These are phyloP conservation scores for Hymenoscyphus linearis DNA, from an alignment of 2,329 filamentous ascomycete species.

Conservation along the genomic window DNA sequence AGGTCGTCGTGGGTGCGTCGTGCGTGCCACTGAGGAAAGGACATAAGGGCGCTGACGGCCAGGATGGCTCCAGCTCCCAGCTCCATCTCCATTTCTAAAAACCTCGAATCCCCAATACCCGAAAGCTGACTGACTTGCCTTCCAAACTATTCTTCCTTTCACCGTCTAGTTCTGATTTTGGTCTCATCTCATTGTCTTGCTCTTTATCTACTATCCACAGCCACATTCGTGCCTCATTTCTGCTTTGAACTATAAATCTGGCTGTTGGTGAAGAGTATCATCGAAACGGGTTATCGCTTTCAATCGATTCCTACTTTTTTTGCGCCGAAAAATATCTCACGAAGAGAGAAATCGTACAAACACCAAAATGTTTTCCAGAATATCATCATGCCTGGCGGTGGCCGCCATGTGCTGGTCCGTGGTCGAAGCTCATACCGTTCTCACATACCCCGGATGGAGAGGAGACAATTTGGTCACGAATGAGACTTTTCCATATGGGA, in stretches of 20 bases:
- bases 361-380: slow-evolving; percentile 11
- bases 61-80: slow-evolving; percentile 11
- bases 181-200: background rate
- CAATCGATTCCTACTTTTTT: background rate
- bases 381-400: slow-evolving; percentile 5
- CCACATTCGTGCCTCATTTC: background rate
- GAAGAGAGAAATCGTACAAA: background rate
- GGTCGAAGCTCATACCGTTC: slow-evolving; percentile 37
- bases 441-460: slow-evolving; percentile 37
- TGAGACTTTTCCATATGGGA: slow-evolving; percentile 33
- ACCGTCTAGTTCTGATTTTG: background rate
- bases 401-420: slow-evolving; percentile 15
- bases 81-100: slow-evolving; percentile 6
- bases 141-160: background rate
- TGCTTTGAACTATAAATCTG: background rate
- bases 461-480: slow-evolving; percentile 36
- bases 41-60: slow-evolving; percentile 10
- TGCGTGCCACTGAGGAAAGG: background rate
- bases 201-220: background rate
- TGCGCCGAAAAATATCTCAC: background rate
- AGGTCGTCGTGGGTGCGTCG: background rate
- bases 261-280: background rate
- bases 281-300: slow-evolving; percentile 7
- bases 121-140: background rate
- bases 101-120: background rate